Evolutionary conservation across 805 yeast genomes (phyloP), one percentile per base, ranked within the genome.

Genomic region (Lachancea lanzarotensis): DNA sequence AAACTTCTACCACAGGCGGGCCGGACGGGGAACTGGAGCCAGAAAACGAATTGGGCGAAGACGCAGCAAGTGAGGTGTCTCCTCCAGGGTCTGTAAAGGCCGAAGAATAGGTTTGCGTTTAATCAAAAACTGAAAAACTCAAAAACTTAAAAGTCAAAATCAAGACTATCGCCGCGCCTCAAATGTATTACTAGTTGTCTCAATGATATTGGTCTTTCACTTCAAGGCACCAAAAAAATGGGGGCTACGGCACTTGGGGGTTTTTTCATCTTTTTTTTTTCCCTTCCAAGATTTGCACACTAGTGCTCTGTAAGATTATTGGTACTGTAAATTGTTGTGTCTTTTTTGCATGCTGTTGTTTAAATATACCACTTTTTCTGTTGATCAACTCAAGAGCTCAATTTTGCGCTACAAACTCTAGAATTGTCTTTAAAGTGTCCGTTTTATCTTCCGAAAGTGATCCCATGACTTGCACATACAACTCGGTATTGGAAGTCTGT

Each of bases 401-500:
- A 41, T 51, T 53, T 42, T 56, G 59, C 2, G 60, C 48, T 11
- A 63, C 66, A 49, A 63, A 62, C 43, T 62, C 63, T 30, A 65
- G 45, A 27, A 63, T 62, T 3, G 56, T 60, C 42, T 61, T 53
- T 43, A 63, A 42, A 3, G 67, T 56, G 17, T 52, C 54, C 37
- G 54, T 45, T 35, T 57, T 63, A 19, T 67, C 68, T 8, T 53
- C 60, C 19, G 54, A 51, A 31, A 68, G 45, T 1, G 66, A 51
- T 13, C 55, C 45, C 19, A 65, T 43, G 18, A 67, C 49, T 26
- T 55, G 54, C 39, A 62, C 55, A 59, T 82, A 81, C 47, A 74
- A 71, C 15, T 59, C 61, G 1, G 72, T 69, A 44, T 78, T 73
- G 17, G 60, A 62, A 20, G 63, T 67, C 55, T 78, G 79, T 19